Percentiles rank a stretch among this genome's conserved stretches.
Conservation (phyloP, 306 rosid species). For the Castanea crenata region DNA sequence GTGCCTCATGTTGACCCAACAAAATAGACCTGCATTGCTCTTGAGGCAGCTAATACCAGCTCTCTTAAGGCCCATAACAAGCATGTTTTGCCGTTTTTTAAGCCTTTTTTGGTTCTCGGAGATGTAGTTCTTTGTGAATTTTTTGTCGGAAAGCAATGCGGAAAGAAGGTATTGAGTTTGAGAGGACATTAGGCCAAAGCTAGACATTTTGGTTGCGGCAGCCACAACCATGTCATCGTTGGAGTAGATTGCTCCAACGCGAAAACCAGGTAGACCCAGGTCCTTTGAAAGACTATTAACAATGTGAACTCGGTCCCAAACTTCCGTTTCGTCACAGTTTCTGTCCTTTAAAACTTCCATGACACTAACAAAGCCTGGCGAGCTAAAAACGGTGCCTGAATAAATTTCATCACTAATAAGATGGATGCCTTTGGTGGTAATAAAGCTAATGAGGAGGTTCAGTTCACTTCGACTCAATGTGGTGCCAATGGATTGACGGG, state of each 20-base stretch:
- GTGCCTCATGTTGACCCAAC: constrained; percentile 86
- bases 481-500: constrained; percentile 81
- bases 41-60: constrained; percentile 57
- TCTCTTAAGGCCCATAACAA: constrained; percentile 48
- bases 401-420: constrained; percentile 86
- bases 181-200: constrained; percentile 78
- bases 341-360: constrained; percentile 65
- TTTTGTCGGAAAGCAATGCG: constrained; percentile 68
- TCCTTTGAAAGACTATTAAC: constrained; percentile 87
- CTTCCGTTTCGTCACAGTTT: constrained; percentile 6
- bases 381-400: constrained; percentile 73
- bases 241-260: constrained; percentile 80
- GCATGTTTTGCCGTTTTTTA: constrained; percentile 46
- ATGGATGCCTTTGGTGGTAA: constrained; percentile 58
- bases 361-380: constrained; percentile 62
- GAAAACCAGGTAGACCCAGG: constrained; percentile 84
- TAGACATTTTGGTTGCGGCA: constrained; percentile 83
- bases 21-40: constrained; percentile 75
- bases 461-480: constrained; percentile 50
- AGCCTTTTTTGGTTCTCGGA: constrained; percentile 65
- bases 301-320: constrained; percentile 56
- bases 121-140: constrained; percentile 58
- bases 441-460: constrained; percentile 57
- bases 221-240: constrained; percentile 55
- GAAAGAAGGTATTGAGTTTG: constrained; percentile 82